phyloP scores from a whole-genome alignment of 1,284 basidiomycete genomes.

The Kwoniella shivajii region DNA sequence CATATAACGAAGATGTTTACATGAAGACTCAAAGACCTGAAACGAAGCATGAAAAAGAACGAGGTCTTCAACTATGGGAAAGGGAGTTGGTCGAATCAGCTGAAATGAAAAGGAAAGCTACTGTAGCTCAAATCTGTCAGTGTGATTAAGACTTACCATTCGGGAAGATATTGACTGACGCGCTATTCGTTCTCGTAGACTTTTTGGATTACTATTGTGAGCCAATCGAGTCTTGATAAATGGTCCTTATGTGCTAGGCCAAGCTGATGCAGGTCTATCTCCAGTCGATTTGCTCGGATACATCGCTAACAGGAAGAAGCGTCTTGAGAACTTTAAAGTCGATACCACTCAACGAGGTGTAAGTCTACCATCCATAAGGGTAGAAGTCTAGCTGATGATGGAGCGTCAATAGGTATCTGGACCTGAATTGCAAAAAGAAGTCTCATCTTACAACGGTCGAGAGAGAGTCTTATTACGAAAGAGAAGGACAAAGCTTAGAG shows the following conservation, averaged over 20 bases:
- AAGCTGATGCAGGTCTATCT: background rate
- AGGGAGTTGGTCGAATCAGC: conserved; percentile 74
- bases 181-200: conserved; percentile 58
- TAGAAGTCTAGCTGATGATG: background rate
- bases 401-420: conserved; percentile 54
- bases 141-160: background rate
- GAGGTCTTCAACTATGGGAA: conserved; percentile 73
- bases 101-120: conserved; percentile 89
- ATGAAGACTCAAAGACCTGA: conserved; percentile 48
- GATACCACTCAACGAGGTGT: conserved; percentile 73
- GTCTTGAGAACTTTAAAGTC: conserved; percentile 76
- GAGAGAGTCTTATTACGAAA: conserved; percentile 88
- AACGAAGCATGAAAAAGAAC: conserved; percentile 31
- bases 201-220: conserved; percentile 87
- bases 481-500: conserved; percentile 78
- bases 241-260: conserved; percentile 3
- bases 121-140: conserved; percentile 90
- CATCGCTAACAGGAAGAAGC: conserved; percentile 77
- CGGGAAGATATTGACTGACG: background rate
- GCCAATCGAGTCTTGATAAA: background rate
- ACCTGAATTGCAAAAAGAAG: conserved; percentile 72
- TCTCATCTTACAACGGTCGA: conserved; percentile 85
- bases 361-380: conserved; percentile 4
- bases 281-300: conserved; percentile 81
- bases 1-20: conserved; percentile 39